phyloP scores from a whole-genome alignment of 768 basidiomycete species.

The Boletus coccyginus region DNA sequence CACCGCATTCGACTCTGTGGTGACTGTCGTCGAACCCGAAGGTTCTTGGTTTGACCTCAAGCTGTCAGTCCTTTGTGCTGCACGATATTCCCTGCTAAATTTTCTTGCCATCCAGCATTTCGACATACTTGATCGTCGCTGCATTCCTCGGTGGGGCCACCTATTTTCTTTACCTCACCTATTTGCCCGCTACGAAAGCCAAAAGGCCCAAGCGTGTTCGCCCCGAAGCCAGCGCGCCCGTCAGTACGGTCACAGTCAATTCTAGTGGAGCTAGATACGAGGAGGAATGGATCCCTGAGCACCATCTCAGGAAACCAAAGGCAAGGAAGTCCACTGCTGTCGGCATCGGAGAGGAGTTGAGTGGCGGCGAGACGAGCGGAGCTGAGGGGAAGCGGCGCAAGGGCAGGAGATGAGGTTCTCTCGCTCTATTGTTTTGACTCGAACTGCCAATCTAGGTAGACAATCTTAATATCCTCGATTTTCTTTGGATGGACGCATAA shows the following conservation, averaged over 20 bases:
- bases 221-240: slow-evolving; percentile 50
- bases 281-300: slow-evolving; percentile 92
- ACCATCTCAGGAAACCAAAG: slow-evolving; percentile 73
- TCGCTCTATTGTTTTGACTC: not conserved
- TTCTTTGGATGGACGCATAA: slow-evolving; percentile 3
- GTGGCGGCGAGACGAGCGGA: slow-evolving; percentile 63
- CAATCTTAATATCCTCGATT: not conserved
- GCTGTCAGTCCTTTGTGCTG: slow-evolving; percentile 50
- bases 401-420: slow-evolving; percentile 45
- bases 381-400: slow-evolving; percentile 48
- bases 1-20: slow-evolving; percentile 69
- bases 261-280: slow-evolving; percentile 66
- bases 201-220: slow-evolving; percentile 48
- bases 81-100: slow-evolving; percentile 1
- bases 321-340: slow-evolving; percentile 43
- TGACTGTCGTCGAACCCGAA: slow-evolving; percentile 79
- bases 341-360: slow-evolving; percentile 65
- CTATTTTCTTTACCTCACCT: slow-evolving; percentile 65
- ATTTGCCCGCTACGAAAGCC: slow-evolving; percentile 58
- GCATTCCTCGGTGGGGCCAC: slow-evolving; percentile 59
- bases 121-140: slow-evolving; percentile 69
- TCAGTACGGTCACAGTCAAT: slow-evolving; percentile 58
- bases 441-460: not conserved
- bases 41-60: slow-evolving; percentile 76
- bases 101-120: slow-evolving; percentile 37